phyloP scores from a whole-genome alignment of 2,329 filamentous ascomycete species.

The Diaporthe velutina region DNA sequence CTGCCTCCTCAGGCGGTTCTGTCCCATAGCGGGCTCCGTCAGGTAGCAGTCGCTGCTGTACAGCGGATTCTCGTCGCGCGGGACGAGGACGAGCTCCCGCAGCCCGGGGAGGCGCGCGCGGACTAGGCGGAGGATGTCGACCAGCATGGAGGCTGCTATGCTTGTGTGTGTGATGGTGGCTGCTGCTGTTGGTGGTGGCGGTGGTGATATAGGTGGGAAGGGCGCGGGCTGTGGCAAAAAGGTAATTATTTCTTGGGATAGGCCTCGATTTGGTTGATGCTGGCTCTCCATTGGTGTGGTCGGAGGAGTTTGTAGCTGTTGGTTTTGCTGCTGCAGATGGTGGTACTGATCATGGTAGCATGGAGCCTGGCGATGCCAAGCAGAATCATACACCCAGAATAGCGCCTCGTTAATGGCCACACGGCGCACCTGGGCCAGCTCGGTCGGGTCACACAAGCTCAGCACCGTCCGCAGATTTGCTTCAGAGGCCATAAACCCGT shows the following conservation, averaged over 20 bases:
- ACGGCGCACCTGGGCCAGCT: constrained; percentile 56
- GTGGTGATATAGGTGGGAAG: constrained; percentile 44
- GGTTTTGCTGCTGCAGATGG: not conserved
- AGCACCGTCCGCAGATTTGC: constrained; percentile 60
- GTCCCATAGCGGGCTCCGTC: constrained; percentile 48
- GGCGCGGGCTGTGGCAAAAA: constrained; percentile 5
- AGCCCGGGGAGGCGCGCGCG: constrained; percentile 54
- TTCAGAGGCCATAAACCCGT: constrained; percentile 60
- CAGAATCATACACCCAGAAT: constrained; percentile 47
- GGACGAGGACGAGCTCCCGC: constrained; percentile 59
- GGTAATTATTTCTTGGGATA: not conserved
- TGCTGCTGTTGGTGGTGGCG: constrained; percentile 41
- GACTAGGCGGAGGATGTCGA: constrained; percentile 56
- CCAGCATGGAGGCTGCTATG: constrained; percentile 54
- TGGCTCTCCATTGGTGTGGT: constrained; percentile 13
- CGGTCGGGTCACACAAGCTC: constrained; percentile 54
- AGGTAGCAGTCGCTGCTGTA: constrained; percentile 47
- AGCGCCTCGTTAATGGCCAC: constrained; percentile 61
- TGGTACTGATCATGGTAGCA: not conserved
- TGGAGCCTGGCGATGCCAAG: constrained; percentile 16
- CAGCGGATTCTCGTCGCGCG: constrained; percentile 52
- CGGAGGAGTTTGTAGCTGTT: not conserved
- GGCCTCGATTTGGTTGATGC: not conserved
- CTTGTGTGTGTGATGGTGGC: constrained; percentile 42
- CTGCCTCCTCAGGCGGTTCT: constrained; percentile 53